Evolutionary conservation across 495 filamentous ascomycete genomes (phyloP), one percentile per base, ranked within the genome.

Genomic region (Penicillium pancosmium): DNA sequence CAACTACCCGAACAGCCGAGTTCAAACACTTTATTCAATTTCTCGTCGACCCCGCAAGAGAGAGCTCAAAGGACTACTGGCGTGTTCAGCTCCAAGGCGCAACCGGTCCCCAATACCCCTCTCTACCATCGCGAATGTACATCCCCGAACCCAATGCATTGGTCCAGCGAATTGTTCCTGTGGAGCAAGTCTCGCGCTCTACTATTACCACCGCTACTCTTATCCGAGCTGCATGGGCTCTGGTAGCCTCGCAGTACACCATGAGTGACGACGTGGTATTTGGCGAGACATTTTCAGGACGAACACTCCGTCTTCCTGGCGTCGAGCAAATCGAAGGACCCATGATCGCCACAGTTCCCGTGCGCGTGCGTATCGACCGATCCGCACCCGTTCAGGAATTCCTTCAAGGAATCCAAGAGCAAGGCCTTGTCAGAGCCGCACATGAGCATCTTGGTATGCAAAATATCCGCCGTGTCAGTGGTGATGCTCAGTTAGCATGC

Each of bases 271-370:
- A 86, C 56, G 68, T 62, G 35, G 61, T 79, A 12, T 79, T 84
- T 55, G 82, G 81, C 4, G 79, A 79, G 62, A 86, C 78, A 3
- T 67, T 84, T 4, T 59, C 65, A 11, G 71, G 70, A 3, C 68
- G 74, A 10, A 72, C 76, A 52, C 57, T 68, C 16, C 66, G 69
- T 4, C 43, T 81, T 4, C 50, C 64, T 18, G 71, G 73, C 6
- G 64, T 79, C 16, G 62, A 73, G 6, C 64, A 74, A 27, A 50
- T 60, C 10, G 52, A 49, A 34, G 57, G 57, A 1, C 57, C 57
- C 6, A 55, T 52, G 27, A 83, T 88, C 51, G 79, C 85, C 1
- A 88, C 86, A 0, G 71, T 87, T 19, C 86, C 86, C 0, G 61
- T 84, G 10, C 75, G 83, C 5, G 65, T 86, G 9, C 56, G 56